Evolutionary conservation across 192 early-diverging fungal genomes (phyloP).

Genomic region (Funneliformis mosseae): DNA sequence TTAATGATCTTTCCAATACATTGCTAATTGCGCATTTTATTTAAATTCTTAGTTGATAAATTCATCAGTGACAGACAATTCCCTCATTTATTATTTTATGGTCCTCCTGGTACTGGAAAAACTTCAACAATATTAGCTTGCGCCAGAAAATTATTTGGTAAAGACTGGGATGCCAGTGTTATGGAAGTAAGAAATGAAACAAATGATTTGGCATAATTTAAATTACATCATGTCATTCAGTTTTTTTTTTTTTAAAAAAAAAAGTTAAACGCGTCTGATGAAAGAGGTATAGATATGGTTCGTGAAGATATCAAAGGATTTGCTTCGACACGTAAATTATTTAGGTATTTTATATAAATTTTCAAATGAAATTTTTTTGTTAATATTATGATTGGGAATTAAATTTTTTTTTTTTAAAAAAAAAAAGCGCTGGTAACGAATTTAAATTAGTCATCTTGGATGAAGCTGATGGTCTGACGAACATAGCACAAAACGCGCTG

Average conservation of each 20-base stretch:
- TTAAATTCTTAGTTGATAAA: constrained; percentile 58
- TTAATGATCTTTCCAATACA: neutral
- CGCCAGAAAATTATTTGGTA: constrained; percentile 85
- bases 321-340: constrained; percentile 94
- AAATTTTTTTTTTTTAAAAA: neutral
- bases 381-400: neutral
- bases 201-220: neutral
- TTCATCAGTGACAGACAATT: constrained; percentile 92
- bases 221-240: neutral
- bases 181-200: constrained; percentile 67
- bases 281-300: constrained; percentile 97
- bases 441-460: constrained; percentile 94
- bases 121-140: constrained; percentile 96
- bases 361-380: neutral
- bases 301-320: constrained; percentile 98
- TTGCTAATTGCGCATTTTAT: neutral
- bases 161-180: constrained; percentile 84
- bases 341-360: constrained; percentile 50
- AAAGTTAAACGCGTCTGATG: constrained; percentile 95
- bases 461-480: constrained; percentile 97
- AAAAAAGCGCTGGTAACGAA: neutral
- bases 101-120: constrained; percentile 97
- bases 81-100: constrained; percentile 97
- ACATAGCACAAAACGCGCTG: constrained; percentile 87
- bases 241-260: neutral